These are phyloP conservation scores for Colletotrichum destructivum DNA, from an alignment of 2,329 filamentous ascomycete species.

Conservation along the genomic window DNA sequence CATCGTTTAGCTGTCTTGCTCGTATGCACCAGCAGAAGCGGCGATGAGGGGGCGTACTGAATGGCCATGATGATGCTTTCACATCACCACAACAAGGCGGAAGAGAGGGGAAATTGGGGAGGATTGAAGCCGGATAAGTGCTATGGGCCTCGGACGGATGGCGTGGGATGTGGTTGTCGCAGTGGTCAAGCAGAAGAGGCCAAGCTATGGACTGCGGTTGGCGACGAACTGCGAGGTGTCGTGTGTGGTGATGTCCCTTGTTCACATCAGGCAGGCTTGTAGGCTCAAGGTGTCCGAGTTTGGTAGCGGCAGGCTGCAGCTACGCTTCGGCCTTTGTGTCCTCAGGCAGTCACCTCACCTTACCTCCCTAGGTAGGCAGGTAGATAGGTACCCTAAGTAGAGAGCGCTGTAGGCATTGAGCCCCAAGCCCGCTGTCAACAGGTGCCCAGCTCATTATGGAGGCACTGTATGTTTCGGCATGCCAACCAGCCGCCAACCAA, in stretches of 20 bases:
- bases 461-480: neutral
- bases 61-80: constrained; percentile 58
- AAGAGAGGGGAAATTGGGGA: constrained; percentile 37
- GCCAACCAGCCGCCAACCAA: constrained; percentile 12
- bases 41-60: constrained; percentile 53
- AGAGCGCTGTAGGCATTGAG: too few relatives aligned
- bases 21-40: neutral
- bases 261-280: constrained; percentile 37
- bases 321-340: constrained; percentile 11
- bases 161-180: constrained; percentile 10
- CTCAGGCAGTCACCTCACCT: constrained; percentile 23
- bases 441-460: neutral
- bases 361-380: neutral
- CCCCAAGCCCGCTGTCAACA: neutral
- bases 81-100: constrained; percentile 41
- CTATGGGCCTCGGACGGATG: constrained; percentile 34
- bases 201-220: constrained; percentile 43
- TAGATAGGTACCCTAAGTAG: too few relatives aligned
- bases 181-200: constrained; percentile 23
- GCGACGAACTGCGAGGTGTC: constrained; percentile 43
- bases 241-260: constrained; percentile 24
- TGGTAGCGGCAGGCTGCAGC: constrained; percentile 15
- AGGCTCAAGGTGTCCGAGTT: constrained; percentile 34
- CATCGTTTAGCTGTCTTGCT: constrained; percentile 38
- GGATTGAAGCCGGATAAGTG: constrained; percentile 23